Evolutionary conservation across 2,329 filamentous ascomycete species (phyloP).

Genomic region (Cadophora sp.): DNA sequence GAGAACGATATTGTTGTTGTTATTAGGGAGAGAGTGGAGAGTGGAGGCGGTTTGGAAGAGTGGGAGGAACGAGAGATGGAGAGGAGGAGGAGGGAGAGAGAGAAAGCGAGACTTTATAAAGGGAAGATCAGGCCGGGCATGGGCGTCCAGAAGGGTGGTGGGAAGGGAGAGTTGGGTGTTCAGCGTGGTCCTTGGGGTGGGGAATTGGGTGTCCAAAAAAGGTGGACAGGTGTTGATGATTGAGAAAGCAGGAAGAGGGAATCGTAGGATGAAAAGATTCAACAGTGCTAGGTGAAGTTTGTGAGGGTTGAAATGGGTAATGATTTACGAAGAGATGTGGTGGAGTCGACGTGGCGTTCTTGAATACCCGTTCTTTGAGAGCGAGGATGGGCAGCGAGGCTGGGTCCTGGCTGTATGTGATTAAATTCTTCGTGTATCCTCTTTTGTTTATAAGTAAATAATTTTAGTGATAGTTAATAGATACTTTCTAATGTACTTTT

Average conservation of each 20-base stretch:
- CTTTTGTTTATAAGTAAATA: not conserved
- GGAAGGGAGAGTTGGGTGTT: not conserved
- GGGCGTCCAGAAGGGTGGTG: not conserved
- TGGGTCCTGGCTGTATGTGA: not conserved
- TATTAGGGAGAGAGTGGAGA: not conserved
- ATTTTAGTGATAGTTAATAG: not conserved
- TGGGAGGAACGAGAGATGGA: not conserved
- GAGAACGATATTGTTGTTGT: not conserved
- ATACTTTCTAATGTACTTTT: no score
- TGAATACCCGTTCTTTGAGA: not conserved
- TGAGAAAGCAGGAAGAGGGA: not conserved
- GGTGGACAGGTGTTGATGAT: not conserved
- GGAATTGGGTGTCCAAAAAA: not conserved
- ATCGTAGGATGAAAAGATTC: not conserved
- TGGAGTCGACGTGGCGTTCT: not conserved
- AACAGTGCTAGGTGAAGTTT: not conserved
- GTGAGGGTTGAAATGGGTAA: not conserved
- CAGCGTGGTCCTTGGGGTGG: not conserved
- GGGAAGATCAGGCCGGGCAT: not conserved
- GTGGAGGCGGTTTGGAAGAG: not conserved
- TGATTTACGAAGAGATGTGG: no score
- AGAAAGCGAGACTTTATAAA: not conserved
- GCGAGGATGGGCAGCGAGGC: not conserved
- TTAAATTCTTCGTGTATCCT: not conserved
- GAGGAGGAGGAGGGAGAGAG: not conserved